Percentiles rank a stretch among this genome's conserved stretches.
Evolutionary conservation across 2,329 filamentous ascomycete genomes (phyloP).

Genomic region (Mycosphaerella sp.): DNA sequence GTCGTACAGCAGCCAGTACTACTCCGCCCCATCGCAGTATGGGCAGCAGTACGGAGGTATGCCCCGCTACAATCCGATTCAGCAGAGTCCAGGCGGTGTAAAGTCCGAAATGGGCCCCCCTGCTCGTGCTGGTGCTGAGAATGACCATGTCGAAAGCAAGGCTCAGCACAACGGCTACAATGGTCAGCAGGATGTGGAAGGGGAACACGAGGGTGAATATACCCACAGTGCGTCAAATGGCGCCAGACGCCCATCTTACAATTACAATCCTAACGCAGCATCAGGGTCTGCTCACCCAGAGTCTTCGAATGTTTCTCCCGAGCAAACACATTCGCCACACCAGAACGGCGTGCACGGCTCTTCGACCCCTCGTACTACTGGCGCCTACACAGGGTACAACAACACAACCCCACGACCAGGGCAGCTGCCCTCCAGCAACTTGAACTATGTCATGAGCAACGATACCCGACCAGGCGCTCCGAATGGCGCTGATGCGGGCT

Average conservation of each 20-base stretch:
- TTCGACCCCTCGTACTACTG: slow-evolving; percentile 75
- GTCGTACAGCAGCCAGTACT: slow-evolving; percentile 70
- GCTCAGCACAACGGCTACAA: slow-evolving; percentile 53
- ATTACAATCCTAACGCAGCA: slow-evolving; percentile 62
- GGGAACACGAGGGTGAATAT: slow-evolving; percentile 62
- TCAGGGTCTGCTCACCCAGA: slow-evolving; percentile 61
- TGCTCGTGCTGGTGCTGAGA: slow-evolving; percentile 54
- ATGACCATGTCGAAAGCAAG: slow-evolving; percentile 62
- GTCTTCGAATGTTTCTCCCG: slow-evolving; percentile 65
- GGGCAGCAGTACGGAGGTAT: slow-evolving; percentile 51
- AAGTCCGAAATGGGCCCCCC: slow-evolving; percentile 89
- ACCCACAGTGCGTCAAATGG: slow-evolving; percentile 72
- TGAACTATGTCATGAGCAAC: slow-evolving; percentile 86
- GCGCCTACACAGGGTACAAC: slow-evolving; percentile 66
- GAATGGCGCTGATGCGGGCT: slow-evolving; percentile 51
- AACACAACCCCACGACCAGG: slow-evolving; percentile 68
- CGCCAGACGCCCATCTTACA: slow-evolving; percentile 66
- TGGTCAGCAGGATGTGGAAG: slow-evolving; percentile 36
- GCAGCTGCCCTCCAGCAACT: slow-evolving; percentile 64
- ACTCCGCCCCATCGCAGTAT: slow-evolving; percentile 61
- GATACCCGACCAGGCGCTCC: slow-evolving; percentile 52
- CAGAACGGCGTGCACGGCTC: slow-evolving; percentile 69
- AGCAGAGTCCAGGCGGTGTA: slow-evolving; percentile 51
- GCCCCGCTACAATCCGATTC: slow-evolving; percentile 57
- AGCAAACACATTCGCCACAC: slow-evolving; percentile 79